Evolutionary conservation across 768 basidiomycete species (phyloP).

Genomic region (Lyophyllum atratum): DNA sequence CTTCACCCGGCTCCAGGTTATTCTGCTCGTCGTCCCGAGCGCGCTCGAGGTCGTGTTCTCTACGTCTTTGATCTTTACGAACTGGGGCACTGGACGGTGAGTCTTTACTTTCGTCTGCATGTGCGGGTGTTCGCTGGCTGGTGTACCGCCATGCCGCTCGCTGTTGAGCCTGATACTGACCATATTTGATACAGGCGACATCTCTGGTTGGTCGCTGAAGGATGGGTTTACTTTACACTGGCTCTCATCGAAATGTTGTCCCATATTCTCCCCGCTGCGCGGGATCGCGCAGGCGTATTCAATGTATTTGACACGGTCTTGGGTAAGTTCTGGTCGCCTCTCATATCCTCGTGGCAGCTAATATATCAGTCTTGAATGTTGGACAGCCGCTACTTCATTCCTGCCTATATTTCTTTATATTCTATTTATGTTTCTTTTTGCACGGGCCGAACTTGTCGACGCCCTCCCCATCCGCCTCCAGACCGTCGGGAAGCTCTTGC

Average conservation of each 20-base stretch:
- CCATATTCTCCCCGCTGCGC: slow-evolving; percentile 53
- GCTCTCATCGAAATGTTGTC: slow-evolving; percentile 62
- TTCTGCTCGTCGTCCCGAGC: slow-evolving; percentile 61
- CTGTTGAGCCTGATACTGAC: no score
- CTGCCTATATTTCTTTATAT: slow-evolving; percentile 67
- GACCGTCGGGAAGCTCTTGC: slow-evolving; percentile 40
- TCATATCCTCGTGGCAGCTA: neutral
- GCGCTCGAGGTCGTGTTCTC: slow-evolving; percentile 64
- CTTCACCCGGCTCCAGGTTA: slow-evolving; percentile 46
- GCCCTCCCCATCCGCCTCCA: slow-evolving; percentile 53
- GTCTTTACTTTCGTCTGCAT: slow-evolving; percentile 20
- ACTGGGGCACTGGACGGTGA: slow-evolving; percentile 50
- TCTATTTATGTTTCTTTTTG: slow-evolving; percentile 61
- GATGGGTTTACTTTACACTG: slow-evolving; percentile 59
- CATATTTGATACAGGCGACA: slow-evolving; percentile 53
- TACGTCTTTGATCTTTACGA: slow-evolving; percentile 49
- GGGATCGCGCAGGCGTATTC: slow-evolving; percentile 46
- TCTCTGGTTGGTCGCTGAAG: slow-evolving; percentile 62
- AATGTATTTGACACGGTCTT: slow-evolving; percentile 57
- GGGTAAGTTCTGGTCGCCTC: slow-evolving; percentile 46
- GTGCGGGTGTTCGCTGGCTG: neutral
- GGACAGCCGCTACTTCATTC: slow-evolving; percentile 61
- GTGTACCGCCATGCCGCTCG: no score
- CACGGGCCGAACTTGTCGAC: slow-evolving; percentile 50
- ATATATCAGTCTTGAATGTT: no score